Base-by-base conservation (phyloP, 306 rosid species). In the Glycyrrhiza uralensis region DNA sequence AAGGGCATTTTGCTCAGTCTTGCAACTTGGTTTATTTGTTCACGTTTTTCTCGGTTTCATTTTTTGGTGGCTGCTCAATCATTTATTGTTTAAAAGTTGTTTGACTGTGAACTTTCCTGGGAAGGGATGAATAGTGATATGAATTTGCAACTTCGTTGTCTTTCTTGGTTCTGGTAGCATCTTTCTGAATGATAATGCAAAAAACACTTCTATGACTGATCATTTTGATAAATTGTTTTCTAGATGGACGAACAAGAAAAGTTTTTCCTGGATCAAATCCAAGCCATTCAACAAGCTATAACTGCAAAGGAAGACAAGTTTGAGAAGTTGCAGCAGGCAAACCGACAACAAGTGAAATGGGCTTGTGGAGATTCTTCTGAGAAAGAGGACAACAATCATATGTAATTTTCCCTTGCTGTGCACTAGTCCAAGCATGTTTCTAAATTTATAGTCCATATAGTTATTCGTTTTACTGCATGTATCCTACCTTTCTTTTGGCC, bases 171-270 rank as follows among this genome's bases (percentile, higher is more conserved):
- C 15, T 70, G 32, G 17, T 39, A 22, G 13, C 45, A 36, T 26
- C 7, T 39, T 38, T 71, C 49, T 39, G 46, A 58, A 22, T 22
- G 12, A 17, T 17, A 39, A 38, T 35, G 49, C 19, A 14, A 10
- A 38, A 35, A 2, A 14, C 7, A 54, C 47, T 55, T 35, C 13
- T 33, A 57, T 18, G 38, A 12, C 56, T 30, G 52, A 58, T 58
- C 14, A 6, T 39, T 68, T n/a, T 68, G 32, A 23, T 72, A 45
- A 49, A 42, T 59, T 22, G 6, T 33, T 24, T 49, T 68, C 24
- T 46, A 84, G 85, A 84, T 80, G 85, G 83, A 80, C 3, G 68
- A 39, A 0, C 82, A 54, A 41, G 82, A 80, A 60, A 30, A 0
- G 0, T 56, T 56, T 57, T 80, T 80, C 44, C 74, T 58, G 11